Evolutionary conservation across 768 basidiomycete genomes (phyloP).

Genomic region (Trametes gibbosa): DNA sequence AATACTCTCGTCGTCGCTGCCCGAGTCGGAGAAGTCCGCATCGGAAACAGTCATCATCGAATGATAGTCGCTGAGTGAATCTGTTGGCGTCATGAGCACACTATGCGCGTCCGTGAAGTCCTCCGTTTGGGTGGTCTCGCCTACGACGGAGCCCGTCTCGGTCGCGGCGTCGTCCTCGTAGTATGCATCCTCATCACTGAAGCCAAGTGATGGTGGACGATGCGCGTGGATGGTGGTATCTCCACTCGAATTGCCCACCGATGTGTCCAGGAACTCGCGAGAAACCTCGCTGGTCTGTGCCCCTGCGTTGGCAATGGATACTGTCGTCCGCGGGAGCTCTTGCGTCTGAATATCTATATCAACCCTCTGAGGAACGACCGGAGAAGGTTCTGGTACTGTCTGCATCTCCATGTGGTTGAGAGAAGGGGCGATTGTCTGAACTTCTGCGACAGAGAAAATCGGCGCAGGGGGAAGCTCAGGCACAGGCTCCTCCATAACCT

Average conservation of each 20-base stretch:
- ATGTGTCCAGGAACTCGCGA: conserved; percentile 4
- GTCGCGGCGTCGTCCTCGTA: conserved; percentile 42
- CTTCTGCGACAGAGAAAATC: conserved; percentile 23
- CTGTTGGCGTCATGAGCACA: conserved; percentile 56
- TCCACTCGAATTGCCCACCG: conserved; percentile 28
- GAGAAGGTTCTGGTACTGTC: conserved; percentile 25
- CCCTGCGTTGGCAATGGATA: conserved; percentile 8
- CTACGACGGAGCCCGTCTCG: conserved; percentile 51
- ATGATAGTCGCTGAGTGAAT: conserved; percentile 73
- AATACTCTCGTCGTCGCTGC: conserved; percentile 69
- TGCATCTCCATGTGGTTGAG: conserved; percentile 32
- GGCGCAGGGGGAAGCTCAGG: conserved; percentile 19
- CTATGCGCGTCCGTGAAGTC: conserved; percentile 81
- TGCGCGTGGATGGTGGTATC: conserved; percentile 30
- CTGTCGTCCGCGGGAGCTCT: background rate
- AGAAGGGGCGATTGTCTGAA: conserved; percentile 8
- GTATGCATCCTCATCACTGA: conserved; percentile 26
- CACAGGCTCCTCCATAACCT: conserved; percentile 27
- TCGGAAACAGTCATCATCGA: conserved; percentile 70
- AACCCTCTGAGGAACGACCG: conserved; percentile 16
- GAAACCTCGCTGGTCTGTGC: background rate
- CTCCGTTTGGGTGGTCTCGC: conserved; percentile 61
- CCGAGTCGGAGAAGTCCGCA: conserved; percentile 58
- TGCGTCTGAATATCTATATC: conserved; percentile 27
- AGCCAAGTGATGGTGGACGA: background rate